These are phyloP conservation scores for Vigna nakashimae DNA, from an alignment of 306 rosid species.

Conservation along the genomic window DNA sequence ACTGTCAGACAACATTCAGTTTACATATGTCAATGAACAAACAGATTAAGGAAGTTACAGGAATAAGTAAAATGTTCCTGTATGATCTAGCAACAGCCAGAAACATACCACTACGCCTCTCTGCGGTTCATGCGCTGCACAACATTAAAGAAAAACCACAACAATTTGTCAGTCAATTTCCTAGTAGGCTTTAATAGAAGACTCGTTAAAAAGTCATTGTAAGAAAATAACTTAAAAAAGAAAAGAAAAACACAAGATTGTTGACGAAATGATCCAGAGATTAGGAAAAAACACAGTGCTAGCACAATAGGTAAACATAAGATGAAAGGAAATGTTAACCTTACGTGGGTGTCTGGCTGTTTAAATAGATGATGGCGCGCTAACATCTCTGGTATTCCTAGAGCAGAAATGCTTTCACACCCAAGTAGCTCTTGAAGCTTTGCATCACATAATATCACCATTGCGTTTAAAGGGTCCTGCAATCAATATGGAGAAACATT, in stretches of 20 bases:
- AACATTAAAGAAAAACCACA: constrained; percentile 24
- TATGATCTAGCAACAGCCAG: constrained; percentile 49
- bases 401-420: constrained; percentile 76
- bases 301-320: too few species aligned
- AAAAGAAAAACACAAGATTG: too few species aligned
- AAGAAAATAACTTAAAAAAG: not conserved
- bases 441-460: constrained; percentile 76
- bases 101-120: constrained; percentile 41
- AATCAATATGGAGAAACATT: constrained; percentile 22
- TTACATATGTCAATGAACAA: constrained; percentile 54
- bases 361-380: constrained; percentile 68
- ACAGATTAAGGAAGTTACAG: constrained; percentile 27
- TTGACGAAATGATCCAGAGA: too few species aligned
- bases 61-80: constrained; percentile 44
- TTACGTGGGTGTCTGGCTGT: constrained; percentile 43
- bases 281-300: too few species aligned
- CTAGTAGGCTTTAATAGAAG: not conserved
- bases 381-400: constrained; percentile 71
- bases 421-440: constrained; percentile 80
- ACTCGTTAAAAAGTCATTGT: not conserved
- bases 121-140: constrained; percentile 47
- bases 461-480: constrained; percentile 76
- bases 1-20: constrained; percentile 41
- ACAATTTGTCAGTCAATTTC: constrained; percentile 12
- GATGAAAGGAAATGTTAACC: constrained; percentile 8